A percentile compares a stretch with the other conserved stretches of the same genome.
phyloP scores from a whole-genome alignment of 2,329 filamentous ascomycete genomes.

The Xylaria sp. region DNA sequence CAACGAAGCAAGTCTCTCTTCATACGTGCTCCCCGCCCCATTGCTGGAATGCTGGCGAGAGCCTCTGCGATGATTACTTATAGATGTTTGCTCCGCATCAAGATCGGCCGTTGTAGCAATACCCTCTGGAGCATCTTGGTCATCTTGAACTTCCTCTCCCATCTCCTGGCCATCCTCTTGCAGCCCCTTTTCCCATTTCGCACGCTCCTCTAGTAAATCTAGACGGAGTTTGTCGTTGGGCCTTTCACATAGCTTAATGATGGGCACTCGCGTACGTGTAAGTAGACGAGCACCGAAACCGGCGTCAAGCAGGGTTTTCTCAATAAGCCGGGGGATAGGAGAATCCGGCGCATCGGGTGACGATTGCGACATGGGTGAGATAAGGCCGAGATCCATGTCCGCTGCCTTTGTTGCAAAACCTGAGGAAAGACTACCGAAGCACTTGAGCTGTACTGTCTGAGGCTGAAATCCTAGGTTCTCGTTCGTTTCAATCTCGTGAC shows the following conservation, averaged over 20 bases:
- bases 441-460: slow-evolving; percentile 67
- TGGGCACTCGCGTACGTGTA: slow-evolving; percentile 78
- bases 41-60: slow-evolving; percentile 6
- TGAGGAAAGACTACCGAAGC: slow-evolving; percentile 81
- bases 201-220: slow-evolving; percentile 65
- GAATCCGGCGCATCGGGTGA: slow-evolving; percentile 58
- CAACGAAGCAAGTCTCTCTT: slow-evolving; percentile 36
- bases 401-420: slow-evolving; percentile 88
- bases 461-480: slow-evolving; percentile 51
- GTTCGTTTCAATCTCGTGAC: slow-evolving; percentile 50
- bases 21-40: slow-evolving; percentile 4
- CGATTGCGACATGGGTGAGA: slow-evolving; percentile 63
- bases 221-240: slow-evolving; percentile 63
- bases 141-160: slow-evolving; percentile 39
- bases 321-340: slow-evolving; percentile 72
- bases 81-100: slow-evolving; percentile 2
- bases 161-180: slow-evolving; percentile 44
- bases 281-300: slow-evolving; percentile 78
- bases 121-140: slow-evolving; percentile 23
- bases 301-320: slow-evolving; percentile 71
- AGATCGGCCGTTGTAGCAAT: not conserved
- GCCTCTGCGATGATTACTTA: slow-evolving; percentile 4
- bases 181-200: slow-evolving; percentile 69
- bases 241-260: slow-evolving; percentile 81
- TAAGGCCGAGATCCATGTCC: slow-evolving; percentile 84